Conservation (phyloP, 306 rosid genomes). For the Trifolium repens region DNA sequence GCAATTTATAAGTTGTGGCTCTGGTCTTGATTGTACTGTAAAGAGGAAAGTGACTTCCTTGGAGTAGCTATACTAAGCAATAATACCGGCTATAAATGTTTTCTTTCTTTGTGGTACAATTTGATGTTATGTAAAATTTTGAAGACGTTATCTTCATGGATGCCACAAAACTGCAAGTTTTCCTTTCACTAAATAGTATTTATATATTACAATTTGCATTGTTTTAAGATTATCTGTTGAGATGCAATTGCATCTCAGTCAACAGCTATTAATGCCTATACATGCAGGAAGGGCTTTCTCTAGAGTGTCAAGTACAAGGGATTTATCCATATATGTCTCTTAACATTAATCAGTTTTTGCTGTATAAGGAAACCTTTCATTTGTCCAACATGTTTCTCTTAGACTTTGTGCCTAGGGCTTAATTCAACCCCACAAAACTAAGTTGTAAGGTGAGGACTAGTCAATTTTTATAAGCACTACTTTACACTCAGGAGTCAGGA, state of each 20-base stretch:
- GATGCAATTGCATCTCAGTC: background rate
- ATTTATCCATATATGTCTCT: constrained; percentile 4
- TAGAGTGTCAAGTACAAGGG: background rate
- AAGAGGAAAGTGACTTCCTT: constrained; percentile 16
- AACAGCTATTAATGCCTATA: background rate
- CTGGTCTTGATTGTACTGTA: constrained; percentile 14
- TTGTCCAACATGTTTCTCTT: constrained; percentile 14
- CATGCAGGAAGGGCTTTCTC: background rate
- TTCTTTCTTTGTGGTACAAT: background rate
- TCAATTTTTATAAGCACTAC: background rate
- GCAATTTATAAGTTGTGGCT: constrained; percentile 9
- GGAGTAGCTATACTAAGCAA: constrained; percentile 2
- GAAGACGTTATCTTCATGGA: constrained; percentile 2
- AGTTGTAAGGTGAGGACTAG: background rate
- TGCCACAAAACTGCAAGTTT: background rate
- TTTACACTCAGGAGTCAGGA: too few species aligned
- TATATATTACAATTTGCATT: background rate
- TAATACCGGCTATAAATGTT: constrained; percentile 8
- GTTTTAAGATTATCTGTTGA: background rate
- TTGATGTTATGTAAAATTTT: background rate
- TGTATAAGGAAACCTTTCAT: constrained; percentile 2
- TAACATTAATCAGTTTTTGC: constrained; percentile 1
- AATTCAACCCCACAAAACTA: background rate
- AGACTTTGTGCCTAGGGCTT: background rate
- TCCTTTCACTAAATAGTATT: background rate